Evolutionary conservation across 805 yeast genomes (phyloP), one percentile per base, ranked within the genome.

Genomic region (Candida cerambycidarum): DNA sequence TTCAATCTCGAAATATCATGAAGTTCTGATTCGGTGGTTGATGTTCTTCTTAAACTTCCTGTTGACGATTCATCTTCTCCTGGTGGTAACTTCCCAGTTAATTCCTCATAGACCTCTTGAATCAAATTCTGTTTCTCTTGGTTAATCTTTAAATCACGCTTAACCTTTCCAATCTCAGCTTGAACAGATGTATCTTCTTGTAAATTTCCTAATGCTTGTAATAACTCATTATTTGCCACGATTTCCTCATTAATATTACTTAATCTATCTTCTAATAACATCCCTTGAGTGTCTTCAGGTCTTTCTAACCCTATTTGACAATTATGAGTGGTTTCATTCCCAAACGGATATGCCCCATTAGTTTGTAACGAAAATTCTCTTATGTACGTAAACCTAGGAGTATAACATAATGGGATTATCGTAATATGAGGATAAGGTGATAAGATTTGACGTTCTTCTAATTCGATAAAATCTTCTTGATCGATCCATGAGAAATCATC

Each of bases 391-490:
- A 83, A 76, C 50, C 79, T 64, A 1, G 88, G 88, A 5, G 85
- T 70, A 37, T 51, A 67, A 41, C 73, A 58, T 29, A 79, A 67
- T 0, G 83, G 82, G 5, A 68, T 48, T 1, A 76, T 63, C 34
- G 64, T 63, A 11, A 79, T 62, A 21, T 61, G 61, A 1, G 81
- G 82, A 28, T 67, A 39, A 50, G 67, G 46, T 56, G 66, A 60
- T 4, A 66, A 58, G 1, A 68, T 51, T 4, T 76, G 72, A 9
- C 70, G 57, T 38, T 72, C 65, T 45, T 84, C 86, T 32, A 89
- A 56, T 52, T 89, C 97, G 9, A 78, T 66, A 52, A 78, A 89
- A 57, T 89, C 97, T 44, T 85, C 84, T 16, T 69, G 62, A 54
- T 89, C 95, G 37, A 79, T 69, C 97, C 97, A 89, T 8, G 67